Evolutionary conservation across 108 stramenopile species (phyloP), one percentile per base, ranked within the genome.

Genomic region (Fragilaria crotonensis): DNA sequence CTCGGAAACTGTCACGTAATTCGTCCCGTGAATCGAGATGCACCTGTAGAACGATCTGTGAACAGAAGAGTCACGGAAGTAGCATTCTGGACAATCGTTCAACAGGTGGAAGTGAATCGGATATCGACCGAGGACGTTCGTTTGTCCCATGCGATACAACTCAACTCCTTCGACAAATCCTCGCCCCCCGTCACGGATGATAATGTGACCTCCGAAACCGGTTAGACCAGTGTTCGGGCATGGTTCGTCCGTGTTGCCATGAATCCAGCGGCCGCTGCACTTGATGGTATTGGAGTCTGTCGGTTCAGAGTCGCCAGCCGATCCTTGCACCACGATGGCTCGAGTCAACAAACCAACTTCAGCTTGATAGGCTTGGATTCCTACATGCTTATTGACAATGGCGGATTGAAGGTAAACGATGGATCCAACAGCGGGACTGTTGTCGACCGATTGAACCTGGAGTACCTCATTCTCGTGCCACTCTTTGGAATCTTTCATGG

Each of bases 91-190:
- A 36, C 67, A 59, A 30, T 75, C 52, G 3, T 21, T 52, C 3
- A 76, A 46, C 31, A 60, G 25, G 54, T 79, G 78, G 30, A 65
- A 70, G 31, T 77, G 79, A 29, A 73, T 57, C 4, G 75, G 75
- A 54, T 80, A 80, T 3, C 79, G 63, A 0, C 64, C 79, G 2
- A 73, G 63, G 14, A 74, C 52, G 33, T 80, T 80, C 4, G 79
- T 80, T 54, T 73, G 71, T 21, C 79, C 79, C 79, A 80, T 80
- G 22, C 75, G 45, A 30, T 52, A 72, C 2, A 77, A 54, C 33
- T 76, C 64, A 5, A 76, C 63, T 5, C 76, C 77, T 25, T 59
- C 53, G 9, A 81, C 51, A 44, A 44, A 58, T 18, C 54, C 70
- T 7, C 33, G 25, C 19, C 67, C 76, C 23, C 52, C 58, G 0